phyloP scores from a whole-genome alignment of 2,329 filamentous ascomycete species.

The Colletotrichum spinosum region DNA sequence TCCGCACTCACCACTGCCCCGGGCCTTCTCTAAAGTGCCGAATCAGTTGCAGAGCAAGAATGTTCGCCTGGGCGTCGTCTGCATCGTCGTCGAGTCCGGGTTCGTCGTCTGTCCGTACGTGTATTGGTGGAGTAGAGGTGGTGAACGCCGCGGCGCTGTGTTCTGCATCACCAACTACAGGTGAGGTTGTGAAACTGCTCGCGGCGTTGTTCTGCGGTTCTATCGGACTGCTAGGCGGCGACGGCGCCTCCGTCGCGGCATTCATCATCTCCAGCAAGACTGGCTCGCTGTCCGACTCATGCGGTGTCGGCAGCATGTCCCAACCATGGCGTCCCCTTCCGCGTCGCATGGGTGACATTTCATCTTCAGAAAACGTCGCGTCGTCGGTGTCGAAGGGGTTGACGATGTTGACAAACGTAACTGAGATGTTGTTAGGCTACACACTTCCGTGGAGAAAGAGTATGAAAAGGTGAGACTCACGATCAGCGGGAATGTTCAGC shows the following conservation, averaged over 20 bases:
- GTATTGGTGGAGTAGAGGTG: too few species aligned
- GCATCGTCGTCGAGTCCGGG: not conserved
- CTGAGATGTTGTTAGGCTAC: not conserved
- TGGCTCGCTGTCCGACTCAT: too few species aligned
- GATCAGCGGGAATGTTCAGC: constrained; percentile 7
- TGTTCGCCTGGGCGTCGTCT: constrained; percentile 1
- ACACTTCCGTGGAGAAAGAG: too few species aligned
- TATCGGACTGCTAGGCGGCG: too few species aligned
- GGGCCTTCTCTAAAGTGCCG: constrained; percentile 28
- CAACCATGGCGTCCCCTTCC: not conserved
- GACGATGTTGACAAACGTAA: not conserved
- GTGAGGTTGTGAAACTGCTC: too few species aligned
- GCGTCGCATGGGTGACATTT: not conserved
- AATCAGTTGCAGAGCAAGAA: constrained; percentile 1
- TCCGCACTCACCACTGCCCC: constrained; percentile 9
- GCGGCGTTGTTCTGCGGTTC: too few species aligned
- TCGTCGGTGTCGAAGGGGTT: not conserved
- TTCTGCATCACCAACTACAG: too few species aligned
- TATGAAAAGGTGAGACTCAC: not conserved
- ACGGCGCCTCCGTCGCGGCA: too few species aligned
- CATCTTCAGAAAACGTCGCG: not conserved
- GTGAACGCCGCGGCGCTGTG: not conserved
- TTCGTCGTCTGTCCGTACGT: not conserved
- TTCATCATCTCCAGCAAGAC: too few species aligned
- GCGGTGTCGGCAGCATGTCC: not conserved